A percentile compares a stretch with the other conserved stretches of the same genome.
Conservation (phyloP, 1,284 basidiomycete genomes). For the Ceratobasidium sp. region DNA sequence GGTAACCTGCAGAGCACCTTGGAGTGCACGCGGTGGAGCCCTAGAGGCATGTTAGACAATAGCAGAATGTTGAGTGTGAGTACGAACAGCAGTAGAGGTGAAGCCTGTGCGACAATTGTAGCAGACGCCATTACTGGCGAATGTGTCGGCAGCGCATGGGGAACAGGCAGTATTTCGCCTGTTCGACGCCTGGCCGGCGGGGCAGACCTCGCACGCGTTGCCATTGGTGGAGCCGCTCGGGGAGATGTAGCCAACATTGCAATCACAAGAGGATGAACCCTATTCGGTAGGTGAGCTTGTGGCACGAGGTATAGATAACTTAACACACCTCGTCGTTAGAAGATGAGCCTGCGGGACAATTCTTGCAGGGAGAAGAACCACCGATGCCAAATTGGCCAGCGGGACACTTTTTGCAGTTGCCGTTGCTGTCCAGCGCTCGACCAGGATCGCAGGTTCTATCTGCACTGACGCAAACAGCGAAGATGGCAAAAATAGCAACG, state of each 20-base stretch:
- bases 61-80: neutral
- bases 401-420: neutral
- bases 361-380: neutral
- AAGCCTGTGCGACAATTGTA: neutral
- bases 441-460: no score
- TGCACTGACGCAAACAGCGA: no score
- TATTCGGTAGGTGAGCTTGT: no score
- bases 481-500: neutral
- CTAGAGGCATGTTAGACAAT: neutral
- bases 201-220: no score
- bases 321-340: neutral
- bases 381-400: neutral
- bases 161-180: neutral
- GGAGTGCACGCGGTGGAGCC: no score
- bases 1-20: neutral
- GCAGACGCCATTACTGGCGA: neutral
- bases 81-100: neutral
- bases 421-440: no score
- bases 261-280: no score
- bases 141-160: neutral
- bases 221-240: no score
- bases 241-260: no score
- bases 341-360: neutral
- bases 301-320: no score
- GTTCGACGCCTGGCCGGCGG: no score